Percentiles rank a stretch among this genome's conserved stretches.
Conservation (phyloP, 2,329 filamentous ascomycete species). For the Hypoxylon sp. region DNA sequence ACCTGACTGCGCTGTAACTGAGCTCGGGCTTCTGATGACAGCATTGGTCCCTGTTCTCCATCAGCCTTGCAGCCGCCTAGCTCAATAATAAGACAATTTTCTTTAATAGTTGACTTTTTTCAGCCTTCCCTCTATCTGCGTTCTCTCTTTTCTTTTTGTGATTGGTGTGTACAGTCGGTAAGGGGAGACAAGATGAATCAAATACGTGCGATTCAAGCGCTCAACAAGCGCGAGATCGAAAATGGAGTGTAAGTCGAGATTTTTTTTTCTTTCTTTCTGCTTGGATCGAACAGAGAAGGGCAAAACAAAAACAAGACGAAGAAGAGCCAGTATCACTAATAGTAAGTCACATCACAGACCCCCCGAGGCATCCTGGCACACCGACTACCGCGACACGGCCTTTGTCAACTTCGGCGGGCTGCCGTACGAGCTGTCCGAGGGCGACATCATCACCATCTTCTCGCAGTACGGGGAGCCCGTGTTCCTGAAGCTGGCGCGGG, state of each 20-base stretch:
- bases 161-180: not conserved
- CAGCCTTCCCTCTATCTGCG: not conserved
- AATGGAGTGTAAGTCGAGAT: constrained; percentile 73
- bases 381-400: constrained; percentile 96
- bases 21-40: not conserved
- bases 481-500: constrained; percentile 88
- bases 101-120: too few relatives aligned
- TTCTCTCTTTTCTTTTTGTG: constrained; percentile 6
- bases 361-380: constrained; percentile 92
- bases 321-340: constrained; percentile 40
- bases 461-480: constrained; percentile 96
- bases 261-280: not conserved
- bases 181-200: constrained; percentile 70
- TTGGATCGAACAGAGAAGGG: not conserved
- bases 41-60: constrained; percentile 10
- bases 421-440: constrained; percentile 91
- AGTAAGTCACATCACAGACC: constrained; percentile 62
- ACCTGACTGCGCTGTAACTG: not conserved
- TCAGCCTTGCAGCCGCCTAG: not conserved
- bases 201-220: constrained; percentile 87
- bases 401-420: constrained; percentile 96
- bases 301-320: not conserved
- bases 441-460: constrained; percentile 95
- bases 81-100: not conserved
- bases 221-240: constrained; percentile 95